Percentiles rank a stretch among this genome's conserved stretches.
Conservation (phyloP, 1,139 yeast genomes). For the Taphrina wiesneri region DNA sequence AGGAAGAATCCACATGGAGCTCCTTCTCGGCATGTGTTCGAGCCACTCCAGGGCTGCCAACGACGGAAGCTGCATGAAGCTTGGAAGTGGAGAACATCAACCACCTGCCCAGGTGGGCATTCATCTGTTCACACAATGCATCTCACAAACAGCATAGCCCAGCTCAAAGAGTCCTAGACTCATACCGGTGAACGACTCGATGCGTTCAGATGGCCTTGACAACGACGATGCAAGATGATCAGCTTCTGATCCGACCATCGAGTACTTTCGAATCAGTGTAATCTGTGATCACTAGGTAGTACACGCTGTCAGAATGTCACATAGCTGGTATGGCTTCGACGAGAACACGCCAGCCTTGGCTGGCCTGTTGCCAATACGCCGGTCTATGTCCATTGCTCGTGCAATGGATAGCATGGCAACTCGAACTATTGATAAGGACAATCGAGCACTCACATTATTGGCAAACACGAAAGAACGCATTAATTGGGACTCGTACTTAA, state of each 20-base stretch:
- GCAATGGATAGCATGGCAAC: constrained; percentile 15
- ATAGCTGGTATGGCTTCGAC: constrained; percentile 12
- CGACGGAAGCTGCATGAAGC: background rate
- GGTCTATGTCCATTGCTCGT: constrained; percentile 9
- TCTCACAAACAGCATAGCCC: background rate
- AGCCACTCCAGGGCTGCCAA: too few species aligned
- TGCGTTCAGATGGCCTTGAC: too few species aligned
- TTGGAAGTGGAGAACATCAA: background rate
- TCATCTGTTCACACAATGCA: too few species aligned
- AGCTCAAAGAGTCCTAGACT: background rate
- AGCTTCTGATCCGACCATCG: too few species aligned
- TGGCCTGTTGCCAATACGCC: constrained; percentile 25
- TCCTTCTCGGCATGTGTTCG: background rate
- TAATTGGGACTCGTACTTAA: constrained; percentile 53
- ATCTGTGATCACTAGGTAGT: background rate
- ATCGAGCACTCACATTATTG: constrained; percentile 57
- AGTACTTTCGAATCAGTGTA: background rate
- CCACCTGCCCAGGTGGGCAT: too few species aligned
- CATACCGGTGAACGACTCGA: too few species aligned
- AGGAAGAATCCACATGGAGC: too few species aligned
- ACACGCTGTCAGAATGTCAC: background rate
- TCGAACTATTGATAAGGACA: constrained; percentile 24
- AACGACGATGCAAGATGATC: too few species aligned
- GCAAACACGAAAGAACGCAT: constrained; percentile 55
- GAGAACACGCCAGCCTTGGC: constrained; percentile 27